Conservation (phyloP, 495 filamentous ascomycete species). For the Aspergillus egyptiacus region DNA sequence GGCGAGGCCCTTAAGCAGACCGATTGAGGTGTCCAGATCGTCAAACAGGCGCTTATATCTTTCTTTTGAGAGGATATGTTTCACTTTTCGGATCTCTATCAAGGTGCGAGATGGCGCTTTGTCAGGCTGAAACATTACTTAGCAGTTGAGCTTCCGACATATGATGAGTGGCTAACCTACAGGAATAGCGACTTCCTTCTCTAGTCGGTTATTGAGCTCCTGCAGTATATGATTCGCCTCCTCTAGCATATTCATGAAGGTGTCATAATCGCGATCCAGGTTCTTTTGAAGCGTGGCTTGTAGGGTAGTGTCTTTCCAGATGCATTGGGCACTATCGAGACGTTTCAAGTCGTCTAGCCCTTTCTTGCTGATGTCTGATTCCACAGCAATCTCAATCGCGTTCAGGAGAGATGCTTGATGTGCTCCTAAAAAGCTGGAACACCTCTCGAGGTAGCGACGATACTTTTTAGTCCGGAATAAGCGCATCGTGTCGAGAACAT, state of each 20-base stretch:
- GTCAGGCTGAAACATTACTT: neutral
- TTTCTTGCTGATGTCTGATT: neutral
- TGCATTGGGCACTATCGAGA: neutral
- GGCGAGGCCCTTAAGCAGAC: neutral
- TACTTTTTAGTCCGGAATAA: neutral
- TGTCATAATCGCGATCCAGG: neutral
- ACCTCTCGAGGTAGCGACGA: neutral
- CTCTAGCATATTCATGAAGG: neutral
- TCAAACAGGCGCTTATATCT: neutral
- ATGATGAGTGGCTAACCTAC: neutral
- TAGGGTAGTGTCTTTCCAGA: neutral
- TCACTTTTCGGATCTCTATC: neutral
- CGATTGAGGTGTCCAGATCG: neutral
- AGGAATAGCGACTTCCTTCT: neutral
- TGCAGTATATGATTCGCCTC: neutral
- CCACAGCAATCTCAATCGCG: neutral
- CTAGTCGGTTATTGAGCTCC: neutral
- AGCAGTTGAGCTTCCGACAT: neutral
- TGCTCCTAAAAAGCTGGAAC: neutral
- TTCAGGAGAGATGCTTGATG: neutral
- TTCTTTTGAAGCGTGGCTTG: neutral
- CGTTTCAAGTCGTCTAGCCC: neutral
- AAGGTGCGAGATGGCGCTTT: neutral
- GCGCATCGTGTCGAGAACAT: neutral
- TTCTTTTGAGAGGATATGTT: neutral